Base-by-base conservation (phyloP, 768 basidiomycete species). In the Boletus sp. region DNA sequence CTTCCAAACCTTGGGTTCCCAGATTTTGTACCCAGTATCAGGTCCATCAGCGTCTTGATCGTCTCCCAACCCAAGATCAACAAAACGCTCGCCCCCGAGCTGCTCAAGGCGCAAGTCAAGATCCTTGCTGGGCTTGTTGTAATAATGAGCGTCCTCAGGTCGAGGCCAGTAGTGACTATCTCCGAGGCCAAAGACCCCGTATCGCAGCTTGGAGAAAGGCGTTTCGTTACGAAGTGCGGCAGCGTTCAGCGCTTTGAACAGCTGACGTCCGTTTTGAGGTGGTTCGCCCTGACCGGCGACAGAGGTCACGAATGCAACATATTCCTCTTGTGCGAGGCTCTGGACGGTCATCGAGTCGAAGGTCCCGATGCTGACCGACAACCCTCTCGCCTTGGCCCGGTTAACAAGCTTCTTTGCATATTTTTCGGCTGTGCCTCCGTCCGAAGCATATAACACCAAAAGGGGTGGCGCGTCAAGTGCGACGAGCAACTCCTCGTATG, bases 81-180 rank as follows among this genome's bases (percentile, higher is more conserved):
- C 85, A 52, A 95, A 77, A 47, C 90, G 85, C 67, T 89, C 77
- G 15, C 84, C 93, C 42, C 94, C 92, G 45, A 97, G 83, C 50
- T 82, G 81, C 68, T 87, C 85, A 17, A 98, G 78, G 17, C 86
- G 86, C 24, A 80, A 75, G 74, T 94, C 87, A 50, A 98, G 84
- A 59, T 98, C 96, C 74, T 94, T 95, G 17, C 86, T 83, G 0
- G 96, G 87, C 74, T 94, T 97, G 81, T 98, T 99, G 80, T 98
- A 99, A 74, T 96, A 98, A 65, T 93, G 90, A n/a, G 87, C 88
- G 67, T 98, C 97, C 72, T 98, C 94, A 17, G 90, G 82, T 41
- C 97, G 84, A 9, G 97, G 97, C 97, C 97, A 99, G 77, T 99
- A 99, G 75, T 97, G 95, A 71, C 90, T 95, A 73, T 99, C 97